Conservation (phyloP, 305 asterid genomes). For the Rubia tinctorum region DNA sequence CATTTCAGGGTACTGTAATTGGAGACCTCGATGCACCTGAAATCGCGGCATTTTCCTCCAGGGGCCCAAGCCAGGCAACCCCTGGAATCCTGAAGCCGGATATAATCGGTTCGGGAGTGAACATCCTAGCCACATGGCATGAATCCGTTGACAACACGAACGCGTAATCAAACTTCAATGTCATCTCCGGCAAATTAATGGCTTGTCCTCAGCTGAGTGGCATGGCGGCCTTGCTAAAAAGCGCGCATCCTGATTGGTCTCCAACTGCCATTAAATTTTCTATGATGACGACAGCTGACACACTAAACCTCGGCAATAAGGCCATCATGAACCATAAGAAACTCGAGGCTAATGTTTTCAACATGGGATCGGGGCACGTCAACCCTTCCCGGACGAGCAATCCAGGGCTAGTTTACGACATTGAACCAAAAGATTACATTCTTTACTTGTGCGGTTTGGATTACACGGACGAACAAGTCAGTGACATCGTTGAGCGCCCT, state of each 20-base stretch:
- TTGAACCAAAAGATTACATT: slow-evolving; percentile 28
- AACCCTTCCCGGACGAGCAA: slow-evolving; percentile 39
- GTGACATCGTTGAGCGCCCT: slow-evolving; percentile 18
- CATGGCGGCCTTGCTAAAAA: slow-evolving; percentile 53
- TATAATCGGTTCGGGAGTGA: slow-evolving; percentile 20
- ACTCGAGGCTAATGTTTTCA: slow-evolving; percentile 30
- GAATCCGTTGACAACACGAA: slow-evolving; percentile 27
- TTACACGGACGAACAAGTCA: slow-evolving; percentile 32
- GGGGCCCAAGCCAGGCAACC: slow-evolving; percentile 22
- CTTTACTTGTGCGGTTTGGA: slow-evolving; percentile 45
- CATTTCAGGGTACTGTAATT: slow-evolving; percentile 37
- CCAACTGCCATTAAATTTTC: slow-evolving; percentile 62
- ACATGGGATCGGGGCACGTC: slow-evolving; percentile 54
- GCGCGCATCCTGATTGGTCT: slow-evolving; percentile 56
- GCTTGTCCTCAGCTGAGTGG: slow-evolving; percentile 72
- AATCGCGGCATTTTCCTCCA: slow-evolving; percentile 7
- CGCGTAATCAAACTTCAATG: slow-evolving; percentile 33
- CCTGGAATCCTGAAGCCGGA: slow-evolving; percentile 58
- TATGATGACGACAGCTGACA: slow-evolving; percentile 56
- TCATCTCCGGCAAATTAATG: slow-evolving; percentile 56
- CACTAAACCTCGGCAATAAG: slow-evolving; percentile 25
- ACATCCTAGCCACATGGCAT: slow-evolving; percentile 23
- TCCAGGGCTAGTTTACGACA: slow-evolving; percentile 54
- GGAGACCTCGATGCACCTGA: slow-evolving; percentile 39
- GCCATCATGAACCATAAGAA: slow-evolving; percentile 36